A percentile compares a stretch with the other conserved stretches of the same genome.
These are phyloP conservation scores for Chaetomiaceae sp. DNA, from an alignment of 2,329 filamentous ascomycete genomes.

Conservation along the genomic window DNA sequence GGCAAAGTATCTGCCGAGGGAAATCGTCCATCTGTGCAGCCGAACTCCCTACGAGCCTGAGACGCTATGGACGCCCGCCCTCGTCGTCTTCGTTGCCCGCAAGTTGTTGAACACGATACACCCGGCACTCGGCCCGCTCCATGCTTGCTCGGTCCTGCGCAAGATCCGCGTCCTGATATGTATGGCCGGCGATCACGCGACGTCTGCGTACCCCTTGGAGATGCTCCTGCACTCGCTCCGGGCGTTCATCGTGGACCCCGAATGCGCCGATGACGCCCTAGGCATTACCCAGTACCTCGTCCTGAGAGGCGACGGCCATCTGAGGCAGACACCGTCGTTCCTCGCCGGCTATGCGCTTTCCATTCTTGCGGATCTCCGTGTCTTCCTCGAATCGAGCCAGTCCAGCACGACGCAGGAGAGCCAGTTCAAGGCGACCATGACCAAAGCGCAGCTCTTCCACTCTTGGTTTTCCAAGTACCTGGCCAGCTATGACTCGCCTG, in stretches of 20 bases:
- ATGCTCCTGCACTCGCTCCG: conserved; percentile 81
- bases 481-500: conserved; percentile 53
- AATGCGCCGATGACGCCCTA: conserved; percentile 87
- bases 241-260: conserved; percentile 72
- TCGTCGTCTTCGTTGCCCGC: conserved; percentile 70
- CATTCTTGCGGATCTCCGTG: conserved; percentile 70
- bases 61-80: conserved; percentile 69
- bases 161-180: conserved; percentile 80
- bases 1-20: conserved; percentile 68
- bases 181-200: conserved; percentile 68
- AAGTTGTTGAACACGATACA: conserved; percentile 77
- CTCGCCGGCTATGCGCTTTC: conserved; percentile 76
- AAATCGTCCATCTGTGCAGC: conserved; percentile 74
- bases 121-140: conserved; percentile 76
- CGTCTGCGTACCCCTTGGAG: conserved; percentile 77
- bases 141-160: conserved; percentile 80
- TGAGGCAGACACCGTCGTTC: conserved; percentile 66
- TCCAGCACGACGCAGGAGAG: conserved; percentile 80
- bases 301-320: conserved; percentile 58
- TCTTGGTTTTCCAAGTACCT: conserved; percentile 73
- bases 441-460: conserved; percentile 71
- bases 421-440: conserved; percentile 72
- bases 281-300: conserved; percentile 84
- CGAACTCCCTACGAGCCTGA: conserved; percentile 61
- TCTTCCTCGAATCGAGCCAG: conserved; percentile 70